Percentiles rank a stretch among this genome's conserved stretches.
Conservation (phyloP, 2,329 filamentous ascomycete species). For the Didymellaceae sp. region DNA sequence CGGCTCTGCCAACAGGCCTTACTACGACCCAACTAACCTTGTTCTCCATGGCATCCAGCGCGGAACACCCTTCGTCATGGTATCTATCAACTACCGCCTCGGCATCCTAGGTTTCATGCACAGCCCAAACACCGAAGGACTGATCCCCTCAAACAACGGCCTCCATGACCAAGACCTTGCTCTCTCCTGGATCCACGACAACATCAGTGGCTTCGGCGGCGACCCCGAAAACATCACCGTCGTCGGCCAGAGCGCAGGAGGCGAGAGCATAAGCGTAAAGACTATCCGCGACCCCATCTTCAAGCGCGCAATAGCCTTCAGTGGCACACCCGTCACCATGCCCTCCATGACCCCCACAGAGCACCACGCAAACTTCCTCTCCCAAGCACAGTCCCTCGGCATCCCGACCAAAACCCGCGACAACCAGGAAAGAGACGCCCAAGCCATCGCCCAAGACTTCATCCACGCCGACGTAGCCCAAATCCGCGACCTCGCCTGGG, state of each 20-base stretch:
- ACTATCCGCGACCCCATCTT: conserved; percentile 20
- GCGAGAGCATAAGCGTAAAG: conserved; percentile 27
- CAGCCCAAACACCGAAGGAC: conserved; percentile 49
- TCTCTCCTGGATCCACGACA: conserved; percentile 44
- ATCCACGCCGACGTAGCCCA: conserved; percentile 8
- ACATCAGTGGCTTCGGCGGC: conserved; percentile 48
- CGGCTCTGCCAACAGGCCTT: conserved; percentile 59
- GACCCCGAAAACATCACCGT: conserved; percentile 43
- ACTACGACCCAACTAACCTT: conserved; percentile 52
- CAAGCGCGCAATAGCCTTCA: conserved; percentile 23
- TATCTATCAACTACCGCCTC: conserved; percentile 33
- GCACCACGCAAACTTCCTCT: conserved; percentile 20
- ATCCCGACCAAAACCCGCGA: background rate
- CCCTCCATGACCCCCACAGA: conserved; percentile 20
- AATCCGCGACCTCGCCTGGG: conserved; percentile 23
- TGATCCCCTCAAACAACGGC: conserved; percentile 36
- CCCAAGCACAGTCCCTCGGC: conserved; percentile 10
- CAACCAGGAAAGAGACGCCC: background rate
- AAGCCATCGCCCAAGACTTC: conserved; percentile 13
- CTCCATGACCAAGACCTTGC: conserved; percentile 45
- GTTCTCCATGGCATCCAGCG: conserved; percentile 13
- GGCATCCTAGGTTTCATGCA: conserved; percentile 47
- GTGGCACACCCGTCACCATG: conserved; percentile 24
- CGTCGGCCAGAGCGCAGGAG: conserved; percentile 57
- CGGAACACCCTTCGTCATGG: conserved; percentile 16